Conservation (phyloP, 1,139 yeast genomes). For the Hemisphaericaspora xylofermentans region DNA sequence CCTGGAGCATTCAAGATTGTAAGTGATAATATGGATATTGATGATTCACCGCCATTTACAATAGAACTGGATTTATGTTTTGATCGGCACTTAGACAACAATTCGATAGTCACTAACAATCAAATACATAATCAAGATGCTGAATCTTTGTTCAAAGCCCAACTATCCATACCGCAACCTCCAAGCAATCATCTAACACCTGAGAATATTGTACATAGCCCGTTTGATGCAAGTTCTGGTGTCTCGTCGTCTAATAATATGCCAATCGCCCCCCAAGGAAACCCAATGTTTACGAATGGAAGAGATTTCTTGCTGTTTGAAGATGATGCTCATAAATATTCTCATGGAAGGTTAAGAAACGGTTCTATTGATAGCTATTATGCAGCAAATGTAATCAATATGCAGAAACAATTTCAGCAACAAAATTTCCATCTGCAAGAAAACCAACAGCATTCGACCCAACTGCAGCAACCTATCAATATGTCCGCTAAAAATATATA, state of each 20-base stretch:
- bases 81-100: constrained; percentile 15
- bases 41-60: constrained; percentile 42
- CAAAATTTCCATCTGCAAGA: constrained; percentile 10
- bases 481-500: constrained; percentile 9
- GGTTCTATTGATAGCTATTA: constrained; percentile 19
- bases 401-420: constrained; percentile 5
- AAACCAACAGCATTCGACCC: constrained; percentile 8
- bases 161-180: constrained; percentile 10
- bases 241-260: constrained; percentile 14
- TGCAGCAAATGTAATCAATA: constrained; percentile 16
- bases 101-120: constrained; percentile 13
- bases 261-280: neutral
- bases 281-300: constrained; percentile 10
- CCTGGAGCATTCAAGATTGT: constrained; percentile 31
- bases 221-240: constrained; percentile 14
- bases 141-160: constrained; percentile 11
- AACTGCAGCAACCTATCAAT: constrained; percentile 7
- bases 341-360: constrained; percentile 15
- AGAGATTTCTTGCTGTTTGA: constrained; percentile 11
- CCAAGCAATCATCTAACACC: constrained; percentile 9
- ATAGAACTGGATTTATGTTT: constrained; percentile 32
- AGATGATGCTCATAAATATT: constrained; percentile 12
- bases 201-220: constrained; percentile 9
- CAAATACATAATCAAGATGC: constrained; percentile 11
- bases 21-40: constrained; percentile 36